phyloP scores from a whole-genome alignment of 805 yeast genomes.

The Saccharomycopsis sp. region DNA sequence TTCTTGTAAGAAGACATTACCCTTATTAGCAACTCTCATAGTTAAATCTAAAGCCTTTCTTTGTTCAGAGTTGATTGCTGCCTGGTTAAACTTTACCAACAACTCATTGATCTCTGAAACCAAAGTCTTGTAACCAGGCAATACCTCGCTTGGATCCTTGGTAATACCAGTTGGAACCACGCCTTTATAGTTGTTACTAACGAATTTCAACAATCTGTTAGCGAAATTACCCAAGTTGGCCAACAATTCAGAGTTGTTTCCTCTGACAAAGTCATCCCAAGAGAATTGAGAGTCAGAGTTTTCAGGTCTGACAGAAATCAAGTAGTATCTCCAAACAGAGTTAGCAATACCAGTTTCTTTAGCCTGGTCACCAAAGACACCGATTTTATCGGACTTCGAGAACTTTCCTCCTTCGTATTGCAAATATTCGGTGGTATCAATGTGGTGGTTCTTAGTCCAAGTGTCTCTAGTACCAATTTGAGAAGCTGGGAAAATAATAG shows the following conservation, averaged over 20 bases:
- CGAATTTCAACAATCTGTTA: constrained; percentile 87
- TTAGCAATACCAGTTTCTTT: constrained; percentile 86
- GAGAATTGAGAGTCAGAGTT: constrained; percentile 94
- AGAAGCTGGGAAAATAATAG: constrained; percentile 94
- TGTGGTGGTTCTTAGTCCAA: constrained; percentile 89
- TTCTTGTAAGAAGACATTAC: constrained; percentile 93
- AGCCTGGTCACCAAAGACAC: constrained; percentile 98
- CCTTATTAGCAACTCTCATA: constrained; percentile 86
- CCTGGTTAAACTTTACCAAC: constrained; percentile 53
- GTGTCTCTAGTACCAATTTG: constrained; percentile 80
- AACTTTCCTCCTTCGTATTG: constrained; percentile 98
- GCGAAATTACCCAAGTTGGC: constrained; percentile 97
- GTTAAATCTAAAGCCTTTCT: constrained; percentile 89
- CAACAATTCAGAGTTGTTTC: constrained; percentile 87
- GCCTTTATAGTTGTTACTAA: constrained; percentile 84
- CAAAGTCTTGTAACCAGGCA: constrained; percentile 41
- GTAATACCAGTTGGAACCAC: constrained; percentile 68
- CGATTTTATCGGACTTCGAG: constrained; percentile 95
- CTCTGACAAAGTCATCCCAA: constrained; percentile 92
- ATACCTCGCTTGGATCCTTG: constrained; percentile 26
- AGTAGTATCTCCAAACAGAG: constrained; percentile 96
- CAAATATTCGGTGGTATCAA: constrained; percentile 91
- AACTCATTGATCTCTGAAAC: constrained; percentile 56
- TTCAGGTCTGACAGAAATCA: constrained; percentile 91
- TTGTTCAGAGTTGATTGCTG: constrained; percentile 72